A percentile compares a stretch with the other conserved stretches of the same genome.
phyloP scores from a whole-genome alignment of 2,329 filamentous ascomycete genomes.

The Camptophora hylomeconis region DNA sequence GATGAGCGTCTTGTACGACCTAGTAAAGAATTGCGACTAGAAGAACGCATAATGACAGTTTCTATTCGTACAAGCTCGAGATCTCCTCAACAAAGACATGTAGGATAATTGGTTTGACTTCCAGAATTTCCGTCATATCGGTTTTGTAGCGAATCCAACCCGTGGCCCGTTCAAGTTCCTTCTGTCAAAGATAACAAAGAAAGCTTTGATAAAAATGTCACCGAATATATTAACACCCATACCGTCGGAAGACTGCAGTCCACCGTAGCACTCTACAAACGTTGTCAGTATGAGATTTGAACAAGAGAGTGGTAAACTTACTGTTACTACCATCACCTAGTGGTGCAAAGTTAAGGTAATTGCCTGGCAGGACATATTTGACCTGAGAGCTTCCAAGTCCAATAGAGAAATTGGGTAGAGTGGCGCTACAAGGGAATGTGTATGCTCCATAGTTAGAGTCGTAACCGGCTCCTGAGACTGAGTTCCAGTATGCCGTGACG shows the following conservation, averaged over 20 bases:
- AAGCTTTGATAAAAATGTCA: conserved; percentile 64
- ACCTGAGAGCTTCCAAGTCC: conserved; percentile 37
- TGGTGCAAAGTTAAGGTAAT: conserved; percentile 35
- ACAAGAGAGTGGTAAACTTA: conserved; percentile 40
- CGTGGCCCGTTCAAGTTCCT: no score
- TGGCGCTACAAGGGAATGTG: conserved; percentile 35
- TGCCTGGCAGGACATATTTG: conserved; percentile 41
- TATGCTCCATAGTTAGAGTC: conserved; percentile 12
- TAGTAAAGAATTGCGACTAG: no score
- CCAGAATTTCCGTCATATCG: no score
- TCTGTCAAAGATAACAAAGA: conserved; percentile 60
- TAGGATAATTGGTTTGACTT: no score
- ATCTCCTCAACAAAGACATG: no score
- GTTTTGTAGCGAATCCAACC: no score
- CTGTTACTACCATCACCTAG: conserved; percentile 8
- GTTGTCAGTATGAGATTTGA: no score
- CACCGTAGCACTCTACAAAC: conserved; percentile 59
- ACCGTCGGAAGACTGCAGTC: conserved; percentile 51
- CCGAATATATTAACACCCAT: conserved; percentile 60
- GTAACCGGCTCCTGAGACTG: conserved; percentile 36
- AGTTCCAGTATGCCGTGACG: conserved; percentile 45
- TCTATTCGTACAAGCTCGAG: no score
- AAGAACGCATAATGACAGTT: no score
- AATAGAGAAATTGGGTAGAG: conserved; percentile 40
- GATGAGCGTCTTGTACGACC: no score